Base-by-base conservation (phyloP, 2,329 filamentous ascomycete species). In the Chrysosporium queenslandicum region DNA sequence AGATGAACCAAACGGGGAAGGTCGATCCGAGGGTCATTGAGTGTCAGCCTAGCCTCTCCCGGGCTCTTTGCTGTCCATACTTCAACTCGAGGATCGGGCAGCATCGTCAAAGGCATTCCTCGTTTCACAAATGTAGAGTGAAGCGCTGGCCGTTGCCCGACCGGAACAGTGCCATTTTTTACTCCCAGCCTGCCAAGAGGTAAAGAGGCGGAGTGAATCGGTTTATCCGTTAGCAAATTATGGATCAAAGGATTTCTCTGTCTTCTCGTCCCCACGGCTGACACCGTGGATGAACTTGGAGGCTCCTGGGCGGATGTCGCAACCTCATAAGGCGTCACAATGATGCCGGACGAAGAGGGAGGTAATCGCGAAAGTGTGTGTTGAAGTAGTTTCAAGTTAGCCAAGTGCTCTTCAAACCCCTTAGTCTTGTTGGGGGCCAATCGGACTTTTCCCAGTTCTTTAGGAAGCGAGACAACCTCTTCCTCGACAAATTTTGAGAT, bases 161-260 rank as follows among this genome's bases (percentile, higher is more conserved):
- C 61, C n/a, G 67, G 61, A 14, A 64, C 61, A 7, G 55, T 54
- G 16, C 56, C 52, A 67, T 71, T 58, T 23, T 61, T 60, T n/a
- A 59, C 56, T 1, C 66, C 63, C 29, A 88, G 77, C 46, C 86
- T 78, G 37, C 82, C 79, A 5, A 82, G 76, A 0, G 92, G 92
- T 0, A 98, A 74, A 0, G 92, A 98, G 1, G 92, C 92, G 1
- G 92, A 97, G 58, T 89, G 85, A 12, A 90, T 79, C 0, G 92
- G 91, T 63, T 95, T 94, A 69, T 98, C 92, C 1, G 92, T 98
- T 8, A 98, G 77, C 1, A 98, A 80, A 61, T 96, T 97, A 69
- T 98, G 89, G 42, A 98, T 92, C 1, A 98, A 74, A 0, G 90
- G 89, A 61, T 98, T 98, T 62, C 79, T 79, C 53, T 81, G 78